Conservation (phyloP, 2,329 filamentous ascomycete species). For the Beauveria australis region DNA sequence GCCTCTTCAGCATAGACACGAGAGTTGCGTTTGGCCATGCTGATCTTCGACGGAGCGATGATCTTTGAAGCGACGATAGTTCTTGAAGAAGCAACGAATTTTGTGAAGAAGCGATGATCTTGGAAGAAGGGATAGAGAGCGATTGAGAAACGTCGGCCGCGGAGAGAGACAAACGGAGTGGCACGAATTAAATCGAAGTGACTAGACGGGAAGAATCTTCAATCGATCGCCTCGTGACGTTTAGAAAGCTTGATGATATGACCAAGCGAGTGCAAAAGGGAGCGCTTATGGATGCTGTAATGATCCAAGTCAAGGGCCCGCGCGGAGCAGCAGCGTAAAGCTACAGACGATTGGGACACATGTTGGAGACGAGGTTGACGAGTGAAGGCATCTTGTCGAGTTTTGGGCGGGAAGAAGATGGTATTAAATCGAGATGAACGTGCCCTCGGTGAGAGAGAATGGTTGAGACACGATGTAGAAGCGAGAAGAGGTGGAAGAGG, state of each 20-base stretch:
- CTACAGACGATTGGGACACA: conserved; percentile 16
- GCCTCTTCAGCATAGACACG: conserved; percentile 17
- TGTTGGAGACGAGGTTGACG: conserved; percentile 15
- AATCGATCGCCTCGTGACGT: neutral
- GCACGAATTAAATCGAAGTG: neutral
- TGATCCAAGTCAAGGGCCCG: conserved; percentile 9
- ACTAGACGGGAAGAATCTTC: too few relatives aligned
- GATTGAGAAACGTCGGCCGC: neutral
- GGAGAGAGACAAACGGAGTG: neutral
- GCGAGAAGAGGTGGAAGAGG: neutral
- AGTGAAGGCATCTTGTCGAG: conserved; percentile 17
- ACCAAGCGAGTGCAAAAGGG: neutral
- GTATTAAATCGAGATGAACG: neutral
- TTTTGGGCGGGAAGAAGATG: neutral
- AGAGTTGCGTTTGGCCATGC: conserved; percentile 20
- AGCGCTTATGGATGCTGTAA: neutral
- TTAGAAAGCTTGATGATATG: neutral
- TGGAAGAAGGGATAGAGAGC: neutral
- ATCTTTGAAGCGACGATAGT: too few relatives aligned
- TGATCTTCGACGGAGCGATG: neutral
- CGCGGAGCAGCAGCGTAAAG: conserved; percentile 9
- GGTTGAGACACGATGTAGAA: conserved; percentile 5
- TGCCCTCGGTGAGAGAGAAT: conserved; percentile 9
- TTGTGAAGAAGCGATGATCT: too few relatives aligned
- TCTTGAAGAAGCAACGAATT: too few relatives aligned